phyloP scores from a whole-genome alignment of 2,329 filamentous ascomycete species.

The Hypoxylon sp. region DNA sequence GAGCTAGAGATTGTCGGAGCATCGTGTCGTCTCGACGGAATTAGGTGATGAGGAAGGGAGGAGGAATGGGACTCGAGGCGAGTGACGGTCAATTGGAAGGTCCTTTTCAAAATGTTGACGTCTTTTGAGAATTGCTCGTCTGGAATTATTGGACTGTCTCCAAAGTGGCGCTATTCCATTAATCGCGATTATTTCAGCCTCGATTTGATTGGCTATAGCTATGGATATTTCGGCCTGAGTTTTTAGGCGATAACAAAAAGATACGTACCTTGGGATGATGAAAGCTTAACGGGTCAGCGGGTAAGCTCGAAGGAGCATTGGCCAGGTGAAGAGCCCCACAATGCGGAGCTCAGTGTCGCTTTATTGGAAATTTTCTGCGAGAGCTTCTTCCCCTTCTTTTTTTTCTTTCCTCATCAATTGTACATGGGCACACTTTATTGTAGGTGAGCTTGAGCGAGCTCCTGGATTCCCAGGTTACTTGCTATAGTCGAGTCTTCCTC shows the following conservation, averaged over 20 bases:
- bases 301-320: slow-evolving; percentile 9
- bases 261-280: slow-evolving; percentile 23
- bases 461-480: slow-evolving; percentile 57
- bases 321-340: background rate
- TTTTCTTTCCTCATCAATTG: slow-evolving; percentile 68
- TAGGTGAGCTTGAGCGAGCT: slow-evolving; percentile 74
- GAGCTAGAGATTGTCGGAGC: slow-evolving; percentile 77
- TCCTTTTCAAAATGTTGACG: slow-evolving; percentile 48
- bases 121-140: slow-evolving; percentile 39
- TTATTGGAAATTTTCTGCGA: slow-evolving; percentile 43
- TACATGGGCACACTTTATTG: slow-evolving; percentile 80
- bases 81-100: slow-evolving; percentile 49
- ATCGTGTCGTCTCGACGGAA: slow-evolving; percentile 74
- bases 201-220: slow-evolving; percentile 45
- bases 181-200: slow-evolving; percentile 52
- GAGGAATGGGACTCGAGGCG: slow-evolving; percentile 40
- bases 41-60: slow-evolving; percentile 60
- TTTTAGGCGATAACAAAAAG: slow-evolving; percentile 17
- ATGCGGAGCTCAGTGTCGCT: background rate
- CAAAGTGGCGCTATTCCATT: slow-evolving; percentile 46
- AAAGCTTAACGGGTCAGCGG: background rate
- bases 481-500: slow-evolving; percentile 76
- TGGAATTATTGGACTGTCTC: slow-evolving; percentile 35
- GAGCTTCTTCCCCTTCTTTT: slow-evolving; percentile 55
- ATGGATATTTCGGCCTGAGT: slow-evolving; percentile 29